A percentile compares a stretch with the other conserved stretches of the same genome.
phyloP scores from a whole-genome alignment of 192 early-diverging fungal genomes.

The Gigaspora rosea region DNA sequence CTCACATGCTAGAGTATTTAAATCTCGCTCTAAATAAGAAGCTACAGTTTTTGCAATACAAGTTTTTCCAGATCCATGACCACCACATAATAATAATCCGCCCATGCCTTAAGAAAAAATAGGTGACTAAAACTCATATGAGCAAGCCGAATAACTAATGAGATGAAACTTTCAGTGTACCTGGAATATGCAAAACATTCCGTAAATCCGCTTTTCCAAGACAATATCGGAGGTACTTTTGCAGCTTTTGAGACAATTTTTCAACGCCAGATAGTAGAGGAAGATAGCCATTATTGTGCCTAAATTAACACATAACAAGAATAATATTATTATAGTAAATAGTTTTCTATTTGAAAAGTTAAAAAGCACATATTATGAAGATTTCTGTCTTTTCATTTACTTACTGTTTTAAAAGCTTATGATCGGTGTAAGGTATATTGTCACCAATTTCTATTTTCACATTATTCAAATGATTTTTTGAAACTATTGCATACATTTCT shows the following conservation, averaged over 20 bases:
- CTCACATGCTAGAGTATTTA: constrained; percentile 51
- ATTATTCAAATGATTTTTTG: constrained; percentile 33
- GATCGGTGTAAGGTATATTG: background rate
- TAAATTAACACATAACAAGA: constrained; percentile 1
- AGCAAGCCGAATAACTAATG: background rate
- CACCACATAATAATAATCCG: constrained; percentile 69
- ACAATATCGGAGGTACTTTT: constrained; percentile 20
- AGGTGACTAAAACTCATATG: background rate
- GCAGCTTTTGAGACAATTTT: constrained; percentile 26
- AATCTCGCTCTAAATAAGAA: constrained; percentile 40
- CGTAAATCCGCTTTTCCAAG: constrained; percentile 14
- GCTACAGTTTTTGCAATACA: constrained; percentile 59
- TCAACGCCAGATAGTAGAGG: constrained; percentile 34
- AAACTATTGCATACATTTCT: constrained; percentile 36
- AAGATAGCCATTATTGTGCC: background rate
- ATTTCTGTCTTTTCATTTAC: background rate
- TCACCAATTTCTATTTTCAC: constrained; percentile 47
- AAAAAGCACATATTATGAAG: background rate
- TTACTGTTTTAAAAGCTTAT: constrained; percentile 17
- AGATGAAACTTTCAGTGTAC: constrained; percentile 13
- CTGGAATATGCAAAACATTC: constrained; percentile 28
- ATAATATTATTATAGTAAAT: background rate
- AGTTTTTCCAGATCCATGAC: constrained; percentile 78
- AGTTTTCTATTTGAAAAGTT: background rate
- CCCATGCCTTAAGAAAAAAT: constrained; percentile 37